Base-by-base conservation (phyloP, 371 early-diverging fungal genomes). In the Dichotomocladium elegans region DNA sequence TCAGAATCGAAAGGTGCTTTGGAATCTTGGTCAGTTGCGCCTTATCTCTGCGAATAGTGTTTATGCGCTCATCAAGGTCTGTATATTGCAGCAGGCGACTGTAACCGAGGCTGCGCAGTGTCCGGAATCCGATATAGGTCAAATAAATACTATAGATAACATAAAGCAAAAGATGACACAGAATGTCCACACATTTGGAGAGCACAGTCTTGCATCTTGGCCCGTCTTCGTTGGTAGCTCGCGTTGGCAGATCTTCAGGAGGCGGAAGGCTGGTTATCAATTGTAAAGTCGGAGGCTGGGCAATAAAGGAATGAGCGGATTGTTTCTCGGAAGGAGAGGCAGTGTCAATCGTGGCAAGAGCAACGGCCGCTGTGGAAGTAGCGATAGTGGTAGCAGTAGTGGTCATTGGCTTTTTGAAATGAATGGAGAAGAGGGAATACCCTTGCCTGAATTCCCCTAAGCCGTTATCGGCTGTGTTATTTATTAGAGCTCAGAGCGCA, bases 21-120 rank as follows among this genome's bases (percentile, higher is more conserved):
- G 77, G 77, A 41, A 77, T 65, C 48, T 77, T 77, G 35, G 66
- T 71, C 24, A 77, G 58, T 26, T 50, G 66, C 8, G 42, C 19
- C 42, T 58, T 66, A 34, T 73, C 77, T n/a, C 41, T 26, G 11
- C 53, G 47, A 29, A 71, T 68, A 28, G 63, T 43, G 26, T 51
- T 25, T 24, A 19, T 22, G n/a, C 24, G 29, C 29, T 28, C 31
- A 11, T n/a, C 34, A 12, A 22, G 25, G 33, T 12, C 24, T 17
- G 46, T n/a, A 21, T 22, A 24, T 35, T 27, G 43, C 27, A 26
- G 34, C n/a, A 25, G 40, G 22, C 25, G 48, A 28, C 31, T 29
- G 5, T 30, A 30, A 21, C 27, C 25, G 27, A 49, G 48, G 17
- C 28, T 17, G 11, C 53, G 46, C 37, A 60, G 25, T 6, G 57